A percentile compares a stretch with the other conserved stretches of the same genome.
Evolutionary conservation across 1,139 yeast genomes (phyloP).

Genomic region (Debaryomycetaceae sp.): DNA sequence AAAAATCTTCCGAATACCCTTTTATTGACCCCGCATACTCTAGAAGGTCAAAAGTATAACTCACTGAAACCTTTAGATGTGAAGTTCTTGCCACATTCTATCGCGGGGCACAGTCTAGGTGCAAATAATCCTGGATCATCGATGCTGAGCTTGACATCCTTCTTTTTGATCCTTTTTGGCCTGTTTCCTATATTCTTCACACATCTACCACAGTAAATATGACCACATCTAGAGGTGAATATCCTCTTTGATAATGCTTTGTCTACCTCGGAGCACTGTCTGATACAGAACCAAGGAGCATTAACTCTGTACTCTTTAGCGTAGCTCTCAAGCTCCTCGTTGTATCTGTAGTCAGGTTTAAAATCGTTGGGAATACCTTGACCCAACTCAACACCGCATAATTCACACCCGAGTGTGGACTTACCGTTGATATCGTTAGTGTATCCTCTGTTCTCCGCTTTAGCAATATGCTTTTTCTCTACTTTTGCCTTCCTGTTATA

Average conservation of each 20-base stretch:
- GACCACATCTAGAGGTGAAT: conserved; percentile 76
- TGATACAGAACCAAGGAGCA: conserved; percentile 65
- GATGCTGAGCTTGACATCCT: conserved; percentile 23
- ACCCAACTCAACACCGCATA: conserved; percentile 70
- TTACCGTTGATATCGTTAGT: conserved; percentile 35
- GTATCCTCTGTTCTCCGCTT: conserved; percentile 23
- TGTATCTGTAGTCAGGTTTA: conserved; percentile 27
- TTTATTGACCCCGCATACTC: not conserved
- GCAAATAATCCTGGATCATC: conserved; percentile 46
- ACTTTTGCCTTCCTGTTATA: conserved; percentile 27
- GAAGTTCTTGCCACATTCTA: conserved; percentile 34
- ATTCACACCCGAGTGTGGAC: conserved; percentile 50
- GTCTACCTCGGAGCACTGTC: conserved; percentile 52
- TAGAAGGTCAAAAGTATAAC: conserved; percentile 22
- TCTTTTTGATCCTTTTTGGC: conserved; percentile 18
- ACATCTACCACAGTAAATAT: conserved; percentile 83
- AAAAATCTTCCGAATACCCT: not conserved
- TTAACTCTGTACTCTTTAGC: conserved; percentile 30
- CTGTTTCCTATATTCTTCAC: conserved; percentile 54
- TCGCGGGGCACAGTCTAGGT: conserved; percentile 47
- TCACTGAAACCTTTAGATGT: conserved; percentile 33
- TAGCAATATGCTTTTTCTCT: conserved; percentile 26
- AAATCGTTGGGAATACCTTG: conserved; percentile 63
- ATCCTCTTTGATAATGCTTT: conserved; percentile 62
- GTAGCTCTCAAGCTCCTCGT: conserved; percentile 23